phyloP scores from a whole-genome alignment of 176 grass and related monocot genomes.

The Oryza glumipatula region DNA sequence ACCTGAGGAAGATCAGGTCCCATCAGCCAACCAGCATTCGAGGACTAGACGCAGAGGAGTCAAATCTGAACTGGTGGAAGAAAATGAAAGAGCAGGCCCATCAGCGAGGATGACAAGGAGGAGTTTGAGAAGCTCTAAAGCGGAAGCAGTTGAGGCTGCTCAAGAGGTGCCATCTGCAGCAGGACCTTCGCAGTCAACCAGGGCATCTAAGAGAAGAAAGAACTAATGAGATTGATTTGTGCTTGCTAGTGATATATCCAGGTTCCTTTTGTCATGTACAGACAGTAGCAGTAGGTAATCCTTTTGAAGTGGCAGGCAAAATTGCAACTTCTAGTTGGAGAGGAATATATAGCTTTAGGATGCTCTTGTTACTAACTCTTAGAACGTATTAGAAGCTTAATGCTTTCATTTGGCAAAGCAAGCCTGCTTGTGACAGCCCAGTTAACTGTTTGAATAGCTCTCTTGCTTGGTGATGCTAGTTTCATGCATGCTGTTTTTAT shows the following conservation, averaged over 20 bases:
- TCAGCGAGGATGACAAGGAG: constrained; percentile 22
- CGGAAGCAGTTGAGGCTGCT: constrained; percentile 25
- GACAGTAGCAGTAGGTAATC: constrained; percentile 15
- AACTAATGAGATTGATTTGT: background rate
- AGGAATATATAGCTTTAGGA: background rate
- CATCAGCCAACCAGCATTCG: constrained; percentile 12
- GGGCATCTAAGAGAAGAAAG: constrained; percentile 37
- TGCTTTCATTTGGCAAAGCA: background rate
- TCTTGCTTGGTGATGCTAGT: background rate
- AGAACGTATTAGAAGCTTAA: background rate
- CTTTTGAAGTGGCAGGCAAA: constrained; percentile 9
- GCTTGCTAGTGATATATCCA: background rate
- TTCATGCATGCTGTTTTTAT: background rate
- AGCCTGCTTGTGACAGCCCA: background rate
- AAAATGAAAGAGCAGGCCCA: constrained; percentile 26
- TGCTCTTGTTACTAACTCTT: background rate
- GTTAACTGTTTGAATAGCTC: background rate
- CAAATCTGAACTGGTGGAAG: constrained; percentile 53
- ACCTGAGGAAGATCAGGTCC: constrained; percentile 28
- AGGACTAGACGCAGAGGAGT: constrained; percentile 45
- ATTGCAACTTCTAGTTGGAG: background rate
- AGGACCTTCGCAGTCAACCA: constrained; percentile 26
- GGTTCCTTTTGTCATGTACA: background rate
- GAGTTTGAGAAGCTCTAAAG: constrained; percentile 43
- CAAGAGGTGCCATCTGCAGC: constrained; percentile 14